Evolutionary conservation across 148 eudicot species (phyloP).

Genomic region (Vaccinium macrocarpon): DNA sequence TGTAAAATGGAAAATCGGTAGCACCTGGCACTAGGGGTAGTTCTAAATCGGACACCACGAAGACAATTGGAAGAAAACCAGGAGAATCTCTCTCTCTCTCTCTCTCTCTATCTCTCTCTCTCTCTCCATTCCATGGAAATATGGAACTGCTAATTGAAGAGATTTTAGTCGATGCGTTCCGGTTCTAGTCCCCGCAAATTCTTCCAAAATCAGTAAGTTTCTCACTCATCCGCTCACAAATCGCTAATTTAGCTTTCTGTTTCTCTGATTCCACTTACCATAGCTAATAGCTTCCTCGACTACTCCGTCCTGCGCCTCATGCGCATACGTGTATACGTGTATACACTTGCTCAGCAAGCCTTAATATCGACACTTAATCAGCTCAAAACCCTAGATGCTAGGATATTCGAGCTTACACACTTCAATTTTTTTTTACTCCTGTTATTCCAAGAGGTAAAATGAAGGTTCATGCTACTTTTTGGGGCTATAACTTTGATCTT

Average conservation of each 20-base stretch:
- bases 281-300: not conserved
- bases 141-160: not conserved
- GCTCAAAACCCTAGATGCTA: slow-evolving; percentile 14
- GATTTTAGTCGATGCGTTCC: not conserved
- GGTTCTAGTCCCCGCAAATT: slow-evolving; percentile 1
- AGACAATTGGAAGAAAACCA: not conserved
- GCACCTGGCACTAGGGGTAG: not conserved
- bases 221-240: not conserved
- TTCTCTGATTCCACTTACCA: not conserved
- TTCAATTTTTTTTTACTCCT: not conserved
- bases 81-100: not conserved
- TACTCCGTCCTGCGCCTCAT: not conserved
- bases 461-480: not conserved
- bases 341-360: not conserved
- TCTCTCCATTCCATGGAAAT: not conserved
- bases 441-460: not conserved
- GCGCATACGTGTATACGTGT: not conserved
- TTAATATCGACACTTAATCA: not conserved
- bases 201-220: not conserved
- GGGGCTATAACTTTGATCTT: not conserved
- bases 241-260: not conserved
- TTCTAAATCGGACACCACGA: not conserved
- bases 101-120: not conserved
- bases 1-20: not conserved
- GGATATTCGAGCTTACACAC: not conserved